Evolutionary conservation across 1,139 yeast genomes (phyloP), one percentile per base, ranked within the genome.

Genomic region (Pichia sp.): DNA sequence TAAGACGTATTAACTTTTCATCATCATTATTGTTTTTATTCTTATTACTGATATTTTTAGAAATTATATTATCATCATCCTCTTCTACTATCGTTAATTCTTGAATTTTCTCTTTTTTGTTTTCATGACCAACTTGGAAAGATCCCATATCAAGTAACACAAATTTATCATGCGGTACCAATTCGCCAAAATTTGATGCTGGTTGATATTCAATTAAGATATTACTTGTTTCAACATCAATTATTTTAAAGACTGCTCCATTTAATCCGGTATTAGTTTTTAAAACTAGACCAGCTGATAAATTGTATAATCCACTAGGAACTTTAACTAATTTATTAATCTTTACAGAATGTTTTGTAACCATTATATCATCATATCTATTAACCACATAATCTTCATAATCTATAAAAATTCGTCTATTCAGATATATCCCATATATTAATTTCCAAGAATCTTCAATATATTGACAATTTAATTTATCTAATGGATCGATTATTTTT

Each of bases 391-490:
- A 75, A 54, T 76, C 81, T 3, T 67, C 56, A 49, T 70, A 68
- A 49, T 76, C 78, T 12, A 81, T 78, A 60, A 71, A 78, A 26
- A 78, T 54, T 31, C 83, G 57, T 43, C 75, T 70, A 55, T 76
- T 78, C 51, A 67, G 69, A 45, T 76, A 62, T 4, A 79, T 61
- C 0, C 78, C 69, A 50, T 74, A 75, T 1, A 78, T 66, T 38
- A 78, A 66, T 50, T 65, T 69, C 83, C 84, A 78, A 1, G 82
- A 72, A 63, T 79, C 80, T 45, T 63, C 64, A 32, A 77, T 49
- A 47, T 42, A 61, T 40, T 55, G 47, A 40, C 58, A 55, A 27
- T 53, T 26, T 79, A n/a, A 75, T 57, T 23, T 49, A 20, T 29
- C 50, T 27, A 30, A 16, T 22, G 12, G 26, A 28, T 22, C 20